Conservation (phyloP, 202 grass and related monocot species). For the Hordeum pubiflorum region DNA sequence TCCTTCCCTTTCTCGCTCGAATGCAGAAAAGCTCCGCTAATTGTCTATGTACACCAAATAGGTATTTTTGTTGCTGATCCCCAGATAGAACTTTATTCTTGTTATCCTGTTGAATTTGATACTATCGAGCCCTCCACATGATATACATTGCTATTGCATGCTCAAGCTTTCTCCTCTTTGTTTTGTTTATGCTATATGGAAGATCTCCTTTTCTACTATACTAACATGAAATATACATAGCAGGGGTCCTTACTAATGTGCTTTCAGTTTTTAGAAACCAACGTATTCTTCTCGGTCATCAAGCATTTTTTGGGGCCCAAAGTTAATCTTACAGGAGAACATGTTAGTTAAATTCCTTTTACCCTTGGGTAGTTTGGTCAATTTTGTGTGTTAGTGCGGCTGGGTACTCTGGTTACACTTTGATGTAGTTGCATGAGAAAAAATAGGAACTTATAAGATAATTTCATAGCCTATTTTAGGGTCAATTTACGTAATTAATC, state of each 20-base stretch:
- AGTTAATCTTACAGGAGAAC: background rate
- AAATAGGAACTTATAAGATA: background rate
- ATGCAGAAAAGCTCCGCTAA: conserved; percentile 65
- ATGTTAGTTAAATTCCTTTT: background rate
- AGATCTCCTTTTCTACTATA: background rate
- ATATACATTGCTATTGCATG: conserved; percentile 12
- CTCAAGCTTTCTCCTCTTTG: conserved; percentile 11
- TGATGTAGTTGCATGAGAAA: background rate
- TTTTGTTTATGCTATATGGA: conserved; percentile 7
- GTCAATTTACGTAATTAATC: background rate
- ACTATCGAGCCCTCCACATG: background rate
- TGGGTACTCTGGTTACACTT: background rate
- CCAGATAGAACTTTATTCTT: conserved; percentile 19
- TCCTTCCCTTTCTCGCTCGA: conserved; percentile 54
- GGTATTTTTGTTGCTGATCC: conserved; percentile 42
- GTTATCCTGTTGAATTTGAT: conserved; percentile 15
- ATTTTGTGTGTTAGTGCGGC: background rate
- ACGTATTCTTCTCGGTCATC: background rate
- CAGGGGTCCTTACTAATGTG: background rate
- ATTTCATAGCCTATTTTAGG: background rate
- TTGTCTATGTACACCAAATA: conserved; percentile 95
- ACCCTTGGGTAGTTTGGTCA: background rate
- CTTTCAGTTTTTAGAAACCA: conserved; percentile 4
- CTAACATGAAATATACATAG: background rate
- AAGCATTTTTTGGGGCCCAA: background rate